Base-by-base conservation (phyloP, 805 yeast genomes). In the Ogataea siamensis region DNA sequence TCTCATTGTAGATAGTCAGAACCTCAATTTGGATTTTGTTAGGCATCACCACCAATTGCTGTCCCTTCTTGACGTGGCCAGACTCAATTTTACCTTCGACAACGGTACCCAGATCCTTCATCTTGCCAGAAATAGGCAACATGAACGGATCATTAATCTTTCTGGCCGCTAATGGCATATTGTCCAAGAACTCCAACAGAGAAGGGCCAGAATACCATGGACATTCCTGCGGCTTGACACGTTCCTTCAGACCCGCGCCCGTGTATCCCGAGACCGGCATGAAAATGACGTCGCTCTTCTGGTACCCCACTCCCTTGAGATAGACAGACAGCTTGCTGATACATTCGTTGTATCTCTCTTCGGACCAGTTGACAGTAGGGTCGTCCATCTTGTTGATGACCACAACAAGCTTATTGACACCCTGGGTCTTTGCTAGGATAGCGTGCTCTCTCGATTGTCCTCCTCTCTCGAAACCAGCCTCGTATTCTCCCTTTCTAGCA, bases 401-500 rank as follows among this genome's bases (percentile, higher is more conserved):
- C 42, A 91, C 96, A 48, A 93, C 73, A 64, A 91, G 76, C 64
- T 82, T 84, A 73, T 91, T 87, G 46, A 91, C 96, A 70, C 99
- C 99, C 69, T 91, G 98, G 36, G 97, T 93, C 74, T 91, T 93
- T 46, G 99, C 99, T 62, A 91, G 74, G 44, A 91, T 71, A 9
- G 98, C 98, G 60, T 91, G 99, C 74, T 89, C 98, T 71, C 97
- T 83, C 24, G 98, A 89, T 71, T 91, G 99, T 53, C 99, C 99
- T 58, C 98, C 98, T 65, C 88, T 87, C 72, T 91, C 99, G 60
- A 91, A 91, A 46, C 99, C 99, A 39, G 99, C 93, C 71, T 93
- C 99, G 67, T 93, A 93, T 66, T 93, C 99, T 70, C 99, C 99
- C 68, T 89, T 88, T 75, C 99, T 85, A 32, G 98, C 98, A 47